phyloP scores from a whole-genome alignment of 768 basidiomycete species.

The Omphalotus guepiniiformis region DNA sequence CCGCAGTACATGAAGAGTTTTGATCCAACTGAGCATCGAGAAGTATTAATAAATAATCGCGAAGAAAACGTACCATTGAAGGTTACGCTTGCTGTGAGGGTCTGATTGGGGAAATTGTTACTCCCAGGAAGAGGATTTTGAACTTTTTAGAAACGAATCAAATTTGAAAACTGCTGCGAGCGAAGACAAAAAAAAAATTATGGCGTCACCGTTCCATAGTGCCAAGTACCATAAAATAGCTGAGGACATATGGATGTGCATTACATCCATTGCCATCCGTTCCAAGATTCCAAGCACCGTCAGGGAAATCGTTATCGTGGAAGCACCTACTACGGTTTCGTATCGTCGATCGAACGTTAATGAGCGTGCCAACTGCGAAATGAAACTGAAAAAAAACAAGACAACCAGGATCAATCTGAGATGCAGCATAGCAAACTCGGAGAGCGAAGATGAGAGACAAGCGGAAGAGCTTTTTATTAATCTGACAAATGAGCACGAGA shows the following conservation, averaged over 20 bases:
- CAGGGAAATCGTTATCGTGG: slow-evolving; percentile 17
- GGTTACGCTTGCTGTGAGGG: slow-evolving; percentile 22
- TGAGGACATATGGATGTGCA: slow-evolving; percentile 14
- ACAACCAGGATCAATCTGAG: no score
- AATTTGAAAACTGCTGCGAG: slow-evolving; percentile 6
- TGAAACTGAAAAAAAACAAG: no score
- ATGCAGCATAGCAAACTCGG: no score
- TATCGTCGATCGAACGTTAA: slow-evolving; percentile 28
- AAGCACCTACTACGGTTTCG: no score
- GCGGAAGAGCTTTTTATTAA: no score
- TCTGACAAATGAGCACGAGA: no score
- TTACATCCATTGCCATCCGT: slow-evolving; percentile 15
- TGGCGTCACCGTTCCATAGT: slow-evolving; percentile 13
- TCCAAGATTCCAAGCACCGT: slow-evolving; percentile 15
- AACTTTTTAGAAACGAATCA: slow-evolving; percentile 6
- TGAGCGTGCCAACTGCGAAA: no score
- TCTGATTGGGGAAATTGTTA: slow-evolving; percentile 12
- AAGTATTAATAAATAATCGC: not conserved
- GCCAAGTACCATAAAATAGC: slow-evolving; percentile 20
- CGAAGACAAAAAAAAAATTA: slow-evolving; percentile 6
- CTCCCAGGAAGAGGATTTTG: slow-evolving; percentile 12
- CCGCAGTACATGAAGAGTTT: slow-evolving; percentile 30
- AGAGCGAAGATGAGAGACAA: no score
- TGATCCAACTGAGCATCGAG: not conserved
- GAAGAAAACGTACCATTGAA: slow-evolving; percentile 30